phyloP scores from a whole-genome alignment of 306 rosid species.

The Albizia julibrissin region DNA sequence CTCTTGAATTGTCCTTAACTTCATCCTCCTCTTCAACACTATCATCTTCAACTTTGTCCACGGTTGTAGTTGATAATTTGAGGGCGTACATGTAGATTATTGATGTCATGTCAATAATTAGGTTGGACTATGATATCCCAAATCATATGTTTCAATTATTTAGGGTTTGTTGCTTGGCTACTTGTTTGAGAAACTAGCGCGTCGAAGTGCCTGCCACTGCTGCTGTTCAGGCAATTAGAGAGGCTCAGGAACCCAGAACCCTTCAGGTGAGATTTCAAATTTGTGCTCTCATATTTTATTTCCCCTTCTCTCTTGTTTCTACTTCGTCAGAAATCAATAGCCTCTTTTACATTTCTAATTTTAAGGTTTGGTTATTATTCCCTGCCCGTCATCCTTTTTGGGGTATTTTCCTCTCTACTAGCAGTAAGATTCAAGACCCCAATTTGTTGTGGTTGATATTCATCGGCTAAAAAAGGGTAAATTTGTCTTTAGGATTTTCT shows the following conservation, averaged over 20 bases:
- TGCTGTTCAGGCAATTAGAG: slow-evolving; percentile 92
- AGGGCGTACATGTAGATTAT: slow-evolving; percentile 97
- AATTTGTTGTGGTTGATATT: too few species aligned
- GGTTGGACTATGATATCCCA: slow-evolving; percentile 78
- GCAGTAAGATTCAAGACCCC: too few species aligned
- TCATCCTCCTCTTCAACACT: slow-evolving; percentile 47
- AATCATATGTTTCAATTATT: slow-evolving; percentile 89
- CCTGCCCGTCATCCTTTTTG: too few species aligned
- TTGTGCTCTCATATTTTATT: neutral
- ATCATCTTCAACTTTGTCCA: slow-evolving; percentile 50
- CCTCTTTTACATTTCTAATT: neutral
- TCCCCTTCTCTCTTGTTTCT: neutral
- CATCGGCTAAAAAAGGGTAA: too few species aligned
- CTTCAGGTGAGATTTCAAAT: slow-evolving; percentile 59
- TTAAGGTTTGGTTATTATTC: neutral
- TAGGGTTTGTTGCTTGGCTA: slow-evolving; percentile 94
- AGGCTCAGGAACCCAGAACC: slow-evolving; percentile 94
- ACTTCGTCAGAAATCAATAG: neutral
- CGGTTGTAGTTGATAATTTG: slow-evolving; percentile 80
- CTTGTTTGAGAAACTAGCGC: slow-evolving; percentile 90
- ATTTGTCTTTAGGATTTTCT: too few species aligned
- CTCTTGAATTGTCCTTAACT: slow-evolving; percentile 62
- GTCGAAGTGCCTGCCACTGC: slow-evolving; percentile 94
- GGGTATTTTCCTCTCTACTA: too few species aligned
- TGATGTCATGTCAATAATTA: slow-evolving; percentile 84